A percentile compares a stretch with the other conserved stretches of the same genome.
Conservation (phyloP, 257 asterid species). For the Solanum tarapatanum region DNA sequence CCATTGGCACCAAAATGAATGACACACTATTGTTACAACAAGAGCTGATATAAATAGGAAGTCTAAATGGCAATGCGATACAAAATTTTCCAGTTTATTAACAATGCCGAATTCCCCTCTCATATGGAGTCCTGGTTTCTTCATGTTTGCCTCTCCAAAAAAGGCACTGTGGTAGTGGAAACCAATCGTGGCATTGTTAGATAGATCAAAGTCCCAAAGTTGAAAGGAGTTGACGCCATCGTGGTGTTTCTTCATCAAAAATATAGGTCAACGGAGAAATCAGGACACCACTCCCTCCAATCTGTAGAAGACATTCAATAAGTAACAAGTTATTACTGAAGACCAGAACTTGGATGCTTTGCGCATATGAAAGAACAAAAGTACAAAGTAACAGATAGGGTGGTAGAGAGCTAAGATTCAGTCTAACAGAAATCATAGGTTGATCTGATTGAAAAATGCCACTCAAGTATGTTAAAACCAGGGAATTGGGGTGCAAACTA, state of each 20-base stretch:
- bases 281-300: slow-evolving; percentile 97
- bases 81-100: background rate
- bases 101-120: background rate
- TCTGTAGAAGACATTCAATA: slow-evolving; percentile 27
- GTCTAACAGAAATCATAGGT: background rate
- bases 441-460: background rate
- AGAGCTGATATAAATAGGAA: background rate
- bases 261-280: slow-evolving; percentile 88
- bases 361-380: background rate
- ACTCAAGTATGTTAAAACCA: background rate
- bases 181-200: background rate
- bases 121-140: background rate
- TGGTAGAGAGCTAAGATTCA: background rate
- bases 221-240: slow-evolving; percentile 84
- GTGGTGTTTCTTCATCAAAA: slow-evolving; percentile 91
- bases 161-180: background rate
- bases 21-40: background rate
- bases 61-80: background rate
- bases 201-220: slow-evolving; percentile 40
- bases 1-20: background rate
- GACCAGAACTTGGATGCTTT: background rate
- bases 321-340: background rate
- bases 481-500: background rate
- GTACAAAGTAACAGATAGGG: background rate
- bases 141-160: background rate